A percentile compares a stretch with the other conserved stretches of the same genome.
Evolutionary conservation across 495 filamentous ascomycete species (phyloP).

Genomic region (Neurospora sp.): DNA sequence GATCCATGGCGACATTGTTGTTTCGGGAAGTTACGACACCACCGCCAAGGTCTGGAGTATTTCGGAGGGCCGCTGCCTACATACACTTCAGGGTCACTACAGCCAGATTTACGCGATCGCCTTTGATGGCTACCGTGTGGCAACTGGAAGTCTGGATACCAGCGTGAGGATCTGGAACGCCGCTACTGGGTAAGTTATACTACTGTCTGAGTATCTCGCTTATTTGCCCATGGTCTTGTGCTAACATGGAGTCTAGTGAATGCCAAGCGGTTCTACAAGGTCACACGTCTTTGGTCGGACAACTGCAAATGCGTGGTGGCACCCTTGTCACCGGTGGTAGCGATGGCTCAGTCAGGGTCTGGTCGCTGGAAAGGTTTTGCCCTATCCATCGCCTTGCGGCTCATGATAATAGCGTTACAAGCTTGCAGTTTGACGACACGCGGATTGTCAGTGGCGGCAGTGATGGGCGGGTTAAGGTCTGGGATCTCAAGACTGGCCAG

Average conservation of each 20-base stretch:
- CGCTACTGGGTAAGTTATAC: constrained; percentile 58
- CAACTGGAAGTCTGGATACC: constrained; percentile 95
- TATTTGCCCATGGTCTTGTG: neutral
- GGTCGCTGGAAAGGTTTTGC: constrained; percentile 80
- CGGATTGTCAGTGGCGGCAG: constrained; percentile 91
- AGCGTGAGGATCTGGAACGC: constrained; percentile 97
- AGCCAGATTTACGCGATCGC: constrained; percentile 99
- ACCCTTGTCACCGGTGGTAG: constrained; percentile 94
- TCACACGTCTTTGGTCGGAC: constrained; percentile 94
- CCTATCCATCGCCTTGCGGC: constrained; percentile 90
- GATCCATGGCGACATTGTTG: constrained; percentile 89
- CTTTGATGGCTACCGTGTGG: constrained; percentile 85
- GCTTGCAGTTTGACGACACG: constrained; percentile 89
- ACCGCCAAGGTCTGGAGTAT: constrained; percentile 97
- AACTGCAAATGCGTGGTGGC: constrained; percentile 87
- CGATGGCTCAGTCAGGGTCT: constrained; percentile 90
- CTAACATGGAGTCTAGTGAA: constrained; percentile 38
- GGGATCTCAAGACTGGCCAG: constrained; percentile 84
- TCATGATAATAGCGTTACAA: constrained; percentile 98
- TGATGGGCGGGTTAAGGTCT: constrained; percentile 94
- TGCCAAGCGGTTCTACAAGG: constrained; percentile 92
- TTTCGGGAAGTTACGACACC: constrained; percentile 95
- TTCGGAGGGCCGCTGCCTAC: constrained; percentile 78
- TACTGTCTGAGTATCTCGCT: neutral
- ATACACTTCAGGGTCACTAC: constrained; percentile 89